phyloP scores from a whole-genome alignment of 2,329 filamentous ascomycete genomes.

The Venturia asperata region DNA sequence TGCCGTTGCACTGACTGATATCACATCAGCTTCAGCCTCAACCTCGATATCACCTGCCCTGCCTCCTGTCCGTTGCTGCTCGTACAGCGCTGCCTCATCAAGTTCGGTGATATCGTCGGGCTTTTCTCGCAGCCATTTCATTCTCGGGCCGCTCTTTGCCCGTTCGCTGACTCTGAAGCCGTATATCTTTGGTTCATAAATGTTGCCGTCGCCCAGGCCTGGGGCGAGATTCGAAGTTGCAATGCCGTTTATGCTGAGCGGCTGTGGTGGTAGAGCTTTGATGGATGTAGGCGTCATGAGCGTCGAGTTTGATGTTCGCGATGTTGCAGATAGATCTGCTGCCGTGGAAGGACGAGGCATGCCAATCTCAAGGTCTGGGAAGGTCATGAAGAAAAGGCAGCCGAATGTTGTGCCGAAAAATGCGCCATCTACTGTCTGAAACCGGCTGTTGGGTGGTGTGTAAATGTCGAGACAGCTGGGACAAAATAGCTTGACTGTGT shows the following conservation, averaged over 20 bases:
- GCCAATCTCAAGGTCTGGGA: slow-evolving; percentile 84
- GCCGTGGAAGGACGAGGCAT: slow-evolving; percentile 25
- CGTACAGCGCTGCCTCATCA: slow-evolving; percentile 57
- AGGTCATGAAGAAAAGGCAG: slow-evolving; percentile 95
- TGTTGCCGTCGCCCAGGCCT: slow-evolving; percentile 70
- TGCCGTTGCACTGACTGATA: neutral
- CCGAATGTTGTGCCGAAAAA: slow-evolving; percentile 98
- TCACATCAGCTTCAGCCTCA: slow-evolving; percentile 18
- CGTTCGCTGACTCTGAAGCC: slow-evolving; percentile 91
- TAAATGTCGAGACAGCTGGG: slow-evolving; percentile 96
- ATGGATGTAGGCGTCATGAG: slow-evolving; percentile 28
- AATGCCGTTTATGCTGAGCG: slow-evolving; percentile 69
- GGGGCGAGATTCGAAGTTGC: slow-evolving; percentile 81
- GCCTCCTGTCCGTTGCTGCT: slow-evolving; percentile 28
- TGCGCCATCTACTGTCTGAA: slow-evolving; percentile 93
- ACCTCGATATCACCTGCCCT: slow-evolving; percentile 26
- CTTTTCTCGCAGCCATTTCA: slow-evolving; percentile 91
- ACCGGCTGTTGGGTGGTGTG: slow-evolving; percentile 92
- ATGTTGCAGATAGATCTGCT: slow-evolving; percentile 27
- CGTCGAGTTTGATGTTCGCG: slow-evolving; percentile 29
- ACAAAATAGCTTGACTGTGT: slow-evolving; percentile 98
- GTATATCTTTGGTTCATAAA: slow-evolving; percentile 95
- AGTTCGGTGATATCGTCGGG: slow-evolving; percentile 73
- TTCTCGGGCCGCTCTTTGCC: slow-evolving; percentile 80
- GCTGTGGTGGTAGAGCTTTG: slow-evolving; percentile 37